Conservation (phyloP, 805 yeast species). For the Kluyveromyces siamensis region DNA sequence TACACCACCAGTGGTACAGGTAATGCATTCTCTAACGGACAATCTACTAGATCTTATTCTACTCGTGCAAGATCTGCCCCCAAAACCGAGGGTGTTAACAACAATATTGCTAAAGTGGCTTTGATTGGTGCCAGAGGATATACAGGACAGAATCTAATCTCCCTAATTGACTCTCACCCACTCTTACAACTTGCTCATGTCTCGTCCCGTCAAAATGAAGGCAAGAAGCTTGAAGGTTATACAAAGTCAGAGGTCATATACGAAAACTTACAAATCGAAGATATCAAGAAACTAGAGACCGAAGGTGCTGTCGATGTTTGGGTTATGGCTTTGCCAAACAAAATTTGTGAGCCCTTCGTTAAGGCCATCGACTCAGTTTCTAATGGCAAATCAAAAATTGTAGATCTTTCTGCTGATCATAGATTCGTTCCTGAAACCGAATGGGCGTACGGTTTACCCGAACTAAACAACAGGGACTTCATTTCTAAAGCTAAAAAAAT, state of each 20-base stretch:
- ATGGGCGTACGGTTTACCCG: constrained; percentile 96
- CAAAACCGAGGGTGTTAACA: constrained; percentile 50
- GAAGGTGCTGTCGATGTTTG: constrained; percentile 80
- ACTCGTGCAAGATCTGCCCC: constrained; percentile 43
- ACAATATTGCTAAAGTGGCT: constrained; percentile 64
- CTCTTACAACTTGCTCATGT: constrained; percentile 83
- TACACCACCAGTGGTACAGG: constrained; percentile 25
- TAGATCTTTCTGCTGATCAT: constrained; percentile 93
- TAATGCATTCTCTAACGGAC: constrained; percentile 39
- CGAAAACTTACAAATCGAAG: constrained; percentile 81
- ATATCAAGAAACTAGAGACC: constrained; percentile 69
- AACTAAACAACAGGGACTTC: constrained; percentile 57
- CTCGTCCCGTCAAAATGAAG: constrained; percentile 89
- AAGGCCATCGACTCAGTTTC: constrained; percentile 63
- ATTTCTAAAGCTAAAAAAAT: constrained; percentile 72
- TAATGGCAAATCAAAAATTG: constrained; percentile 65
- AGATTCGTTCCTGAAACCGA: constrained; percentile 81
- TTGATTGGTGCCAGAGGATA: constrained; percentile 97
- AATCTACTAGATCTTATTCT: constrained; percentile 46
- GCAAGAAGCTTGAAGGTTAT: constrained; percentile 81
- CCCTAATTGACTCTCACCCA: constrained; percentile 81
- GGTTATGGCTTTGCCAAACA: constrained; percentile 99
- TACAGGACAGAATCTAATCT: constrained; percentile 89
- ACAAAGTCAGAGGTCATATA: constrained; percentile 71
- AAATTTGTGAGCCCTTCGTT: constrained; percentile 86